These are phyloP conservation scores for Paratinospora sagittata DNA, from an alignment of 164 flowering plant genomes.

Conservation along the genomic window DNA sequence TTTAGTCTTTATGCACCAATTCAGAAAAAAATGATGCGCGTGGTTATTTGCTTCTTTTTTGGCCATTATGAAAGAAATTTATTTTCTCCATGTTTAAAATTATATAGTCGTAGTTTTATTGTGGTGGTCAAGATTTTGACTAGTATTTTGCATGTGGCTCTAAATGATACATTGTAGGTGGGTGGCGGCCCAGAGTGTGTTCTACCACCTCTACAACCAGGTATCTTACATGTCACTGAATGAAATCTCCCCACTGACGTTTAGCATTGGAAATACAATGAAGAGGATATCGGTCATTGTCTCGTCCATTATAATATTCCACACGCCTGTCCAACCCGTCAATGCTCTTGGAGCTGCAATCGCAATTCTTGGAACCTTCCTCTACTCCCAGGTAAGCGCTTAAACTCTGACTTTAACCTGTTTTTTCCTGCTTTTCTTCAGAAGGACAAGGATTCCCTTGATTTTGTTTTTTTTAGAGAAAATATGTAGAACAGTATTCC, in stretches of 20 bases:
- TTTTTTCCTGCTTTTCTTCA: neutral
- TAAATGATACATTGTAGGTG: slow-evolving; percentile 47
- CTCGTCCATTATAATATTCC: slow-evolving; percentile 92
- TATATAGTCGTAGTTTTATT: neutral
- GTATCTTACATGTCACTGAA: slow-evolving; percentile 92
- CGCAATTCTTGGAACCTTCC: slow-evolving; percentile 88
- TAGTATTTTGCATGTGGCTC: slow-evolving; percentile 19
- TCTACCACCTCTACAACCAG: slow-evolving; percentile 86
- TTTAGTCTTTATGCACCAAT: neutral
- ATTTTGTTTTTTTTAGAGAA: neutral
- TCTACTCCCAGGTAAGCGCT: slow-evolving; percentile 79
- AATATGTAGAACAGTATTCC: neutral
- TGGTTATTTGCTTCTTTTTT: neutral
- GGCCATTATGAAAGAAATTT: neutral
- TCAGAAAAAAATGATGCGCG: neutral
- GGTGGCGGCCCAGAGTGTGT: slow-evolving; percentile 89
- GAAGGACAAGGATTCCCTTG: slow-evolving; percentile 1
- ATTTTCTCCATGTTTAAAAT: neutral
- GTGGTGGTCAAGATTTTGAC: neutral
- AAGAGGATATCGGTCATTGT: slow-evolving; percentile 93
- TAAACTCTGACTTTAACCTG: neutral
- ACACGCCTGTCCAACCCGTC: slow-evolving; percentile 78
- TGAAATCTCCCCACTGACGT: slow-evolving; percentile 90
- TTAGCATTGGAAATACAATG: slow-evolving; percentile 94
- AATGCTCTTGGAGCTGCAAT: slow-evolving; percentile 94